Evolutionary conservation across 305 asterid genomes (phyloP).

Genomic region (Coffea humblotiana): DNA sequence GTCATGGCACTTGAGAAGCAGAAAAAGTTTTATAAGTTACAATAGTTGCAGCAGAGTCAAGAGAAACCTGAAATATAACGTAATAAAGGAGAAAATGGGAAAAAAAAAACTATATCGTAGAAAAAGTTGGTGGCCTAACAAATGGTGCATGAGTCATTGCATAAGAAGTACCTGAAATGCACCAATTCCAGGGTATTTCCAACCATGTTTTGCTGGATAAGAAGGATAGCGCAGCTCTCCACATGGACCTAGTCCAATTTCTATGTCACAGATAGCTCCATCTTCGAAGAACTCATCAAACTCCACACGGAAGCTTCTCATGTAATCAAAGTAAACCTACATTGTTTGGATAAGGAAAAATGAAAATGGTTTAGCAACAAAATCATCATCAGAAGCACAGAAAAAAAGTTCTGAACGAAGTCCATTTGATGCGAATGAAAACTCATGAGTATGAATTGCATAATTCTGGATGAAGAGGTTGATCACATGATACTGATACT

Average conservation of each 20-base stretch:
- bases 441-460: too few relatives aligned
- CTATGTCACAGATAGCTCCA: constrained; percentile 60
- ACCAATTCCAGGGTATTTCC: constrained; percentile 87
- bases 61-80: too few relatives aligned
- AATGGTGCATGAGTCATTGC: too few relatives aligned
- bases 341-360: constrained; percentile 9
- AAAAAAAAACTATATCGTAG: too few relatives aligned
- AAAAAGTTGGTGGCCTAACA: too few relatives aligned
- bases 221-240: constrained; percentile 88
- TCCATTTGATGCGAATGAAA: too few relatives aligned
- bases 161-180: constrained; percentile 64
- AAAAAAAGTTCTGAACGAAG: too few relatives aligned
- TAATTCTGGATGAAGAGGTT: too few relatives aligned
- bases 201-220: constrained; percentile 70
- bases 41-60: too few relatives aligned
- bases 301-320: constrained; percentile 79
- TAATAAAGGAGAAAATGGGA: too few relatives aligned
- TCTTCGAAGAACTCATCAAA: constrained; percentile 75
- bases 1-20: constrained; percentile 55
- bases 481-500: too few relatives aligned
- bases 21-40: constrained; percentile 3
- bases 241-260: constrained; percentile 83
- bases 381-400: background rate
- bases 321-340: constrained; percentile 78
- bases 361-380: background rate